phyloP scores from a whole-genome alignment of 371 early-diverging fungal genomes.

The Mucor indicus region DNA sequence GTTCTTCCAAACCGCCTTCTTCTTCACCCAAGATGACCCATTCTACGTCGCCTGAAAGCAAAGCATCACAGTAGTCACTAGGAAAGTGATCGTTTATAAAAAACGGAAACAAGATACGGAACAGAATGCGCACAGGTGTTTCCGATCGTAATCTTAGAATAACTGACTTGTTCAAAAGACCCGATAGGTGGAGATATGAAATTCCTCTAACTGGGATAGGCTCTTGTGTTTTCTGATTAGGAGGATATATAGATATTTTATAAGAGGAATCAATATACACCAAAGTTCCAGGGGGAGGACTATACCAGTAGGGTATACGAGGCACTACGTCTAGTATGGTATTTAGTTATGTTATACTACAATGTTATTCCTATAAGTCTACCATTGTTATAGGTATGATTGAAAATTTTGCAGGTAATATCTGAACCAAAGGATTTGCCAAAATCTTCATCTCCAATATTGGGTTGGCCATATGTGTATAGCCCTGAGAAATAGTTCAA shows the following conservation, averaged over 20 bases:
- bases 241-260: constrained; percentile 30
- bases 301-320: constrained; percentile 47
- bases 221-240: constrained; percentile 12
- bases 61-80: constrained; percentile 46
- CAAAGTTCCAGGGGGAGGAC: constrained; percentile 54
- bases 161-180: constrained; percentile 43
- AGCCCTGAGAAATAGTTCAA: constrained; percentile 48
- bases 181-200: constrained; percentile 55
- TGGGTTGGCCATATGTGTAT: constrained; percentile 56
- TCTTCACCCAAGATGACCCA: constrained; percentile 40
- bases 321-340: constrained; percentile 40
- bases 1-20: constrained; percentile 23
- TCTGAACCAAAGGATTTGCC: constrained; percentile 39
- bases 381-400: constrained; percentile 58
- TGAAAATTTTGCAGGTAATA: constrained; percentile 54
- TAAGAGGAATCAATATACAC: constrained; percentile 53
- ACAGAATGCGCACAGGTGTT: constrained; percentile 42
- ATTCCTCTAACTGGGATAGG: constrained; percentile 50
- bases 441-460: constrained; percentile 50
- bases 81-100: constrained; percentile 61
- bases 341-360: not conserved
- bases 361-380: not conserved
- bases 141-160: constrained; percentile 46
- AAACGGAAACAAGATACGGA: constrained; percentile 50
- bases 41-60: constrained; percentile 38